phyloP scores from a whole-genome alignment of 2,329 filamentous ascomycete genomes.

The Elsinoe ampelina region DNA sequence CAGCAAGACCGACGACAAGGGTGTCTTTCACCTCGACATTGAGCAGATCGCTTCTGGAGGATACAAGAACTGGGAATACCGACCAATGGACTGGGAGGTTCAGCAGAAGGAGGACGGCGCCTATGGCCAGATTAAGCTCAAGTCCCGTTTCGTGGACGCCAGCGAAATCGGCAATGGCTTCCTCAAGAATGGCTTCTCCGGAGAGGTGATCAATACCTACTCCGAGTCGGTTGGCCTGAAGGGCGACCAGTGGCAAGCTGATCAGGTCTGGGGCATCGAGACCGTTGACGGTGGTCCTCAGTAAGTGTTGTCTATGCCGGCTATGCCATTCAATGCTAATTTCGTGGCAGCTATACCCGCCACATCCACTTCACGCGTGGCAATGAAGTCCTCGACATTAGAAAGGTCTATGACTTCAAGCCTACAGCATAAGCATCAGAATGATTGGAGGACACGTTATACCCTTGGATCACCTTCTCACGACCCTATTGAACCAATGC shows the following conservation, averaged over 20 bases:
- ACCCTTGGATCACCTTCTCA: conserved; percentile 3
- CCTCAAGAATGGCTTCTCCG: conserved; percentile 42
- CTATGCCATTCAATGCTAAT: conserved; percentile 10
- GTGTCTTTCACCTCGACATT: conserved; percentile 53
- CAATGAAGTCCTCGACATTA: conserved; percentile 30
- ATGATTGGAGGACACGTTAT: conserved; percentile 3
- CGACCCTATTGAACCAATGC: neutral
- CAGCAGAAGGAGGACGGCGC: conserved; percentile 68
- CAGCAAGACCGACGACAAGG: conserved; percentile 40
- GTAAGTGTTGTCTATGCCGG: conserved; percentile 28
- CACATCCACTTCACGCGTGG: conserved; percentile 31
- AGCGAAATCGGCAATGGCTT: conserved; percentile 37
- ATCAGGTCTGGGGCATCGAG: conserved; percentile 45
- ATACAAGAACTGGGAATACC: conserved; percentile 55
- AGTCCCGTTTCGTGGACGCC: conserved; percentile 37
- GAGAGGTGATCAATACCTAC: conserved; percentile 39
- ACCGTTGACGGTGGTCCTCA: conserved; percentile 33
- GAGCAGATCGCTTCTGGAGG: conserved; percentile 63
- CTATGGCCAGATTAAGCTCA: conserved; percentile 61
- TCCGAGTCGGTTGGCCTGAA: conserved; percentile 35
- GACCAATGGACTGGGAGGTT: conserved; percentile 47
- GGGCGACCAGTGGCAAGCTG: conserved; percentile 43
- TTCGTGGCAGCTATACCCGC: conserved; percentile 24
- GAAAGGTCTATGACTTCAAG: conserved; percentile 36
- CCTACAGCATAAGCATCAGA: neutral